Percentiles rank a stretch among this genome's conserved stretches.
Evolutionary conservation across 345 rosid species (phyloP).

Genomic region (Physaria fendleri): DNA sequence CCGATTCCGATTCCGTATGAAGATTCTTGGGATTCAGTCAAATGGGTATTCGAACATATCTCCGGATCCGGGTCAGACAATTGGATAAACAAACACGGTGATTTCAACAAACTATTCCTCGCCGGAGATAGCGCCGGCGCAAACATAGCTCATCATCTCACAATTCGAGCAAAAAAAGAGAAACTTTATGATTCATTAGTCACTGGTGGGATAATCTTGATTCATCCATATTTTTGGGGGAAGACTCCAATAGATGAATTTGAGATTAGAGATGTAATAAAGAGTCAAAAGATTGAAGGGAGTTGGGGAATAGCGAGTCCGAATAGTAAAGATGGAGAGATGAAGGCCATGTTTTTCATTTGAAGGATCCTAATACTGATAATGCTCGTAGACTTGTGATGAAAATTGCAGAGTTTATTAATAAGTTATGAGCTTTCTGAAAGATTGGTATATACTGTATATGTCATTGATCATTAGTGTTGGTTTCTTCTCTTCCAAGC

Average conservation of each 20-base stretch:
- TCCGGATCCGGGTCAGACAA: constrained; percentile 35
- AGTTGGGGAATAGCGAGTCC: constrained; percentile 36
- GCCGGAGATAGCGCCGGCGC: constrained; percentile 69
- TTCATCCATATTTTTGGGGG: constrained; percentile 45
- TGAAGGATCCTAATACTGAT: constrained; percentile 20
- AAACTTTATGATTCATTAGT: not conserved
- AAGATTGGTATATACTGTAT: no score
- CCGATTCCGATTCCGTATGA: constrained; percentile 48
- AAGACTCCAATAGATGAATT: constrained; percentile 22
- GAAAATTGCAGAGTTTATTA: constrained; percentile 24
- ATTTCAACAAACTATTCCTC: constrained; percentile 36
- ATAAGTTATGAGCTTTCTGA: no score
- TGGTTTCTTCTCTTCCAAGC: no score
- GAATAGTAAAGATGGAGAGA: constrained; percentile 27
- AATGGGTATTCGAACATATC: constrained; percentile 44
- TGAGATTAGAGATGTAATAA: constrained; percentile 24
- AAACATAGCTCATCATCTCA: constrained; percentile 41
- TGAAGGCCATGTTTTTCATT: constrained; percentile 44
- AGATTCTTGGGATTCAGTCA: constrained; percentile 46
- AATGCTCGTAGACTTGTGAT: constrained; percentile 25
- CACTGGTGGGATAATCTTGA: constrained; percentile 35
- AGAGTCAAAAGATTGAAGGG: constrained; percentile 21
- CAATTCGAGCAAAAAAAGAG: constrained; percentile 26
- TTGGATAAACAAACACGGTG: constrained; percentile 42
- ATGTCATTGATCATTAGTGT: no score